Conservation (phyloP, 2,329 filamentous ascomycete species). For the Thyridium curvatum region DNA sequence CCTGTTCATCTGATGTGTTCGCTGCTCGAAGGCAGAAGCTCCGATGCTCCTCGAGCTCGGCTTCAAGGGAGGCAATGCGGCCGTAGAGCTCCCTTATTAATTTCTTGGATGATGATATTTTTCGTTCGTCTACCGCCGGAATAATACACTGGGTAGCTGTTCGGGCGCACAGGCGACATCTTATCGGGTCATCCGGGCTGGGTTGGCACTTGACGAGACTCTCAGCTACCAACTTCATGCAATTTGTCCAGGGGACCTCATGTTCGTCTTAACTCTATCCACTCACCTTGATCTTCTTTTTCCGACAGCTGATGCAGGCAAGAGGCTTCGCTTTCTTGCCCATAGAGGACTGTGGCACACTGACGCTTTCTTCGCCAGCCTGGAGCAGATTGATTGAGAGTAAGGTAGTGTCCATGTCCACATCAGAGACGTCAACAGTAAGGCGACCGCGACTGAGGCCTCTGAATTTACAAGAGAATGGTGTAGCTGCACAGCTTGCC, state of each 20-base stretch:
- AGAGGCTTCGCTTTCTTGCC: not conserved
- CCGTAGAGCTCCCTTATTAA: not conserved
- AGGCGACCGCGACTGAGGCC: too few relatives aligned
- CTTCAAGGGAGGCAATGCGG: not conserved
- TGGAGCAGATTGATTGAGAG: too few relatives aligned
- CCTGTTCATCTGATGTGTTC: too few relatives aligned
- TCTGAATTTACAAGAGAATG: too few relatives aligned
- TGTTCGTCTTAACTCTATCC: too few relatives aligned
- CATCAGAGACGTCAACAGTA: too few relatives aligned
- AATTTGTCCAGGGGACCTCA: too few relatives aligned
- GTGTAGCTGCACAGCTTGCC: too few relatives aligned
- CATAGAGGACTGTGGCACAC: too few relatives aligned
- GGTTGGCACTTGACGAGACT: not conserved
- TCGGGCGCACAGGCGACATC: not conserved
- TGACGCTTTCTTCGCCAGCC: too few relatives aligned
- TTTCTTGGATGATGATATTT: not conserved
- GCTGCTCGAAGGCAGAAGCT: not conserved
- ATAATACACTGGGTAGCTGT: not conserved
- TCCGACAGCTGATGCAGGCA: constrained; percentile 1
- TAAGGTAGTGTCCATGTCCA: too few relatives aligned
- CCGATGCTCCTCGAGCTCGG: constrained; percentile 2
- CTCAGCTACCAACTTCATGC: too few relatives aligned
- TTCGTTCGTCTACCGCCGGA: constrained; percentile 1
- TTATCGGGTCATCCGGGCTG: not conserved
- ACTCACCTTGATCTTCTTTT: constrained; percentile 2